Evolutionary conservation across 2,329 filamentous ascomycete species (phyloP).

Genomic region (Gyromitra esculenta): DNA sequence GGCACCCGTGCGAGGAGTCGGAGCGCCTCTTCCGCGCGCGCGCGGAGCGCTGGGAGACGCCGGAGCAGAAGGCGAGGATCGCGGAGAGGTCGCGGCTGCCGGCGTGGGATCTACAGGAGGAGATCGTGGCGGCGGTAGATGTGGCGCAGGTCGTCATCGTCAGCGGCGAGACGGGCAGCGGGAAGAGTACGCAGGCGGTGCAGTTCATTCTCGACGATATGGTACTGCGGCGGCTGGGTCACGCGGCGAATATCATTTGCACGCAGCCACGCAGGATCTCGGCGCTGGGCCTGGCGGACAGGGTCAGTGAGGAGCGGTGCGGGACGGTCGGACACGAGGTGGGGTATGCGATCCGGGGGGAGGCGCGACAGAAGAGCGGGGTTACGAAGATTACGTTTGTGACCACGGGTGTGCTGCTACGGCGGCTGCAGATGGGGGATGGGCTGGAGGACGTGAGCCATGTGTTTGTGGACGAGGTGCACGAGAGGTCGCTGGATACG

Average conservation of each 20-base stretch:
- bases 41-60: constrained; percentile 47
- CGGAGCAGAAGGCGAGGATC: constrained; percentile 77
- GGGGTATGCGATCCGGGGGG: constrained; percentile 89
- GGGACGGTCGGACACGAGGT: constrained; percentile 83
- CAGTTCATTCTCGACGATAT: constrained; percentile 95
- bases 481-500: constrained; percentile 92
- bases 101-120: constrained; percentile 83
- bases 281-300: constrained; percentile 89
- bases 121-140: constrained; percentile 78
- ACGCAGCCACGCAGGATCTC: constrained; percentile 96
- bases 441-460: constrained; percentile 90
- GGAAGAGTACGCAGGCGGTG: constrained; percentile 93
- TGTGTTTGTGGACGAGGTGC: constrained; percentile 94
- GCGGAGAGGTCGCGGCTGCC: constrained; percentile 77
- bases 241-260: constrained; percentile 87
- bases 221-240: constrained; percentile 73
- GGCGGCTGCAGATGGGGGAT: constrained; percentile 89
- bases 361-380: constrained; percentile 76
- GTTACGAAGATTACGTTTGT: constrained; percentile 93
- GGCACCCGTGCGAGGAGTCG: constrained; percentile 68
- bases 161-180: constrained; percentile 94
- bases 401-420: constrained; percentile 90
- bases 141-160: constrained; percentile 91
- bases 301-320: constrained; percentile 92
- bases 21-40: constrained; percentile 65